Evolutionary conservation across 192 early-diverging fungal species (phyloP).

Genomic region (Backusella macrospora): DNA sequence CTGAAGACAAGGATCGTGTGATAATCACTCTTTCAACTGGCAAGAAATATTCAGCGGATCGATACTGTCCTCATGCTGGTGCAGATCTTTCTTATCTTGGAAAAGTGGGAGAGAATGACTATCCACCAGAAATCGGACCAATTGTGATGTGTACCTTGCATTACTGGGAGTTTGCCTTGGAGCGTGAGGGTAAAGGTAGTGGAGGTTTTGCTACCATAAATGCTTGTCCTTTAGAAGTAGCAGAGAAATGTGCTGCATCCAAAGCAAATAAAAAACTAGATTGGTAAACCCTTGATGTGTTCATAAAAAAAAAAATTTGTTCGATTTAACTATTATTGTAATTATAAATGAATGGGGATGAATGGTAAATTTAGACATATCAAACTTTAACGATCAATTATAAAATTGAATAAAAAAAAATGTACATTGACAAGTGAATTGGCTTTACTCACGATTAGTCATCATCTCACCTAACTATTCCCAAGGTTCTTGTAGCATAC

Average conservation of each 20-base stretch:
- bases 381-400: neutral
- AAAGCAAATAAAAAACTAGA: slow-evolving; percentile 17
- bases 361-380: neutral
- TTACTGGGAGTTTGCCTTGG: slow-evolving; percentile 45
- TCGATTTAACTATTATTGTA: neutral
- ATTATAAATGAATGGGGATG: neutral
- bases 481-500: neutral
- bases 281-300: slow-evolving; percentile 4
- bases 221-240: slow-evolving; percentile 31
- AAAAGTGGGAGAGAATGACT: slow-evolving; percentile 31
- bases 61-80: slow-evolving; percentile 45
- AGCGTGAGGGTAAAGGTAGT: slow-evolving; percentile 27
- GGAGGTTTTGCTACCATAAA: slow-evolving; percentile 32
- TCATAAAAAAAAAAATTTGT: too few relatives aligned
- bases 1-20: slow-evolving; percentile 34
- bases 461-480: neutral
- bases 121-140: slow-evolving; percentile 44
- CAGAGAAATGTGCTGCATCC: neutral
- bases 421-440: neutral
- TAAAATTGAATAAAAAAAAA: neutral
- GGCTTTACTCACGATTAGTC: neutral
- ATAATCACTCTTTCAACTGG: slow-evolving; percentile 40
- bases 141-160: slow-evolving; percentile 39
- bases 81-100: slow-evolving; percentile 36
- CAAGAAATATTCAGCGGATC: slow-evolving; percentile 36